Base-by-base conservation (phyloP, 2,329 filamentous ascomycete species). In the Chaetothyriales sp. region DNA sequence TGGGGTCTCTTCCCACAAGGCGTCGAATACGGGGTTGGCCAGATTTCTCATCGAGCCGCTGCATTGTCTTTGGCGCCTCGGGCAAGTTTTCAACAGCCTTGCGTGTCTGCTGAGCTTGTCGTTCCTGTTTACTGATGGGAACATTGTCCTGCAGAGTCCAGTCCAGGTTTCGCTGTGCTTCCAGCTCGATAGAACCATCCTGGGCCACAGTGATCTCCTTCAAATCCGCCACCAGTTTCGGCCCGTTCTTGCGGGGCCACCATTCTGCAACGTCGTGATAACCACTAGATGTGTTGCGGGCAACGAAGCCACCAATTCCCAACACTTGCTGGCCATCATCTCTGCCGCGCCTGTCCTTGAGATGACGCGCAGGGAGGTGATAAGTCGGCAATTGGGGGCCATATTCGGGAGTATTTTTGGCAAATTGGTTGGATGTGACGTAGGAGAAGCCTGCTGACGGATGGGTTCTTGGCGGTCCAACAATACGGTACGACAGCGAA, bases 361-460 rank as follows among this genome's bases (percentile, higher is more conserved):
- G 62, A 18, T 82, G 71, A 55, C 80, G 77, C 3, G 78, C 76
- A 53, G 75, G 64, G 2, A 81, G 69, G 0, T 79, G 79, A 3
- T 71, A 60, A 20, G 68, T 68, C 25, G 66, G 60, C 2, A 65
- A 64, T 59, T 80, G 79, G 8, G 80, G 80, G 3, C 80, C 80
- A 57, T 75, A 74, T 26, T 74, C 62, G 2, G 79, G 76, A 60
- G 82, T 78, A 60, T 82, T 83, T 57, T 72, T 67, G 44, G 78
- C 65, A 59, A 74, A 68, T 19, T 75, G 68, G 50, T 72, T 69
- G 10, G 75, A 76, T 47, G 77, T 73, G 2, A 76, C 66, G 61
- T 84, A 83, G 12, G 76, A 75, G 4, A 84, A 68, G 55, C 80
- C 80, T 3, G 77, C 80, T 3, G 77, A 80, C 2, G 80, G 80